Evolutionary conservation across 106 monocot species (phyloP).

Genomic region (Acorus gramineus): DNA sequence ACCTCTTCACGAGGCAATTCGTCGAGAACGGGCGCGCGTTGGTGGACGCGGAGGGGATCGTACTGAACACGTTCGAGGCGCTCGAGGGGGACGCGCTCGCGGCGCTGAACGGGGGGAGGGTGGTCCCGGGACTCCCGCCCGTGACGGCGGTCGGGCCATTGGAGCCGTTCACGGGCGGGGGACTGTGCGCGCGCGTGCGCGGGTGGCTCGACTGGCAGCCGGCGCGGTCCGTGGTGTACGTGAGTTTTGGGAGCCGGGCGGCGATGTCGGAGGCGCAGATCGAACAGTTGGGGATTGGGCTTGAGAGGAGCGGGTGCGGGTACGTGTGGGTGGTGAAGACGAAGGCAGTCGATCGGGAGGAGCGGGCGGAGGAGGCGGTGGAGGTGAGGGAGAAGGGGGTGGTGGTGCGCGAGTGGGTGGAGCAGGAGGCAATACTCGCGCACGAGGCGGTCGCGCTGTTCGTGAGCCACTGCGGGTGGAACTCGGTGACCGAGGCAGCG

Average conservation of each 20-base stretch:
- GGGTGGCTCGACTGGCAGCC: constrained; percentile 51
- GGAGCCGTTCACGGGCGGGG: background rate
- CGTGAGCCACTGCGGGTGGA: constrained; percentile 69
- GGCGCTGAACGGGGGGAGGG: constrained; percentile 19
- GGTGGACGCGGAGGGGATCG: constrained; percentile 15
- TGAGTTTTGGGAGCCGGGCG: constrained; percentile 59
- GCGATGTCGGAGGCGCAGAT: constrained; percentile 33
- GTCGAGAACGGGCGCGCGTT: constrained; percentile 11
- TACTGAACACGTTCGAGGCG: constrained; percentile 43
- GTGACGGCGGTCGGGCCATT: constrained; percentile 40
- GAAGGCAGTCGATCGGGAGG: constrained; percentile 40
- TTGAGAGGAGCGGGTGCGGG: constrained; percentile 45
- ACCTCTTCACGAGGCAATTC: constrained; percentile 8
- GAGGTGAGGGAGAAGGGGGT: constrained; percentile 36
- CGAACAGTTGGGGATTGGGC: constrained; percentile 30
- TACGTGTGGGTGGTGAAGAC: constrained; percentile 64
- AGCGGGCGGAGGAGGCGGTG: constrained; percentile 8
- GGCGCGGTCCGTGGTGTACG: constrained; percentile 47
- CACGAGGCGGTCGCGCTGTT: constrained; percentile 47
- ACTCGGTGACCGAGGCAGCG: constrained; percentile 53
- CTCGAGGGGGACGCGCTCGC: constrained; percentile 29
- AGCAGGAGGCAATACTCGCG: constrained; percentile 35
- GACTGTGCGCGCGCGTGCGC: background rate
- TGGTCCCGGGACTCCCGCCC: constrained; percentile 22
- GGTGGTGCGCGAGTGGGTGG: constrained; percentile 52